Conservation (phyloP, 2,329 filamentous ascomycete genomes). For the Ciborinia camelliae region DNA sequence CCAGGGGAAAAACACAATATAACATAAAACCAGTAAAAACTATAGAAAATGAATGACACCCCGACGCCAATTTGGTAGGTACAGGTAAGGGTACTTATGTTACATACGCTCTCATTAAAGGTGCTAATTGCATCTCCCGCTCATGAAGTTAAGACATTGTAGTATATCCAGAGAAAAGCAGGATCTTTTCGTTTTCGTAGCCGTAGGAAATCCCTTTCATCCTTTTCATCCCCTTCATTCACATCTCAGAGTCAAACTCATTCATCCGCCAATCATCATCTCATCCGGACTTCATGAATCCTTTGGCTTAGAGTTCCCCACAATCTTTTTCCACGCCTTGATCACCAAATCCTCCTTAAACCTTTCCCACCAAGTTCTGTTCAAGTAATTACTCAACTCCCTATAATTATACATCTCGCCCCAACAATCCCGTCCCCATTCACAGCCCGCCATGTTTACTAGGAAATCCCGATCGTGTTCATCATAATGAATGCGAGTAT, state of each 20-base stretch:
- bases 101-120: constrained; percentile 9
- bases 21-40: not conserved
- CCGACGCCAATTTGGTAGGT: not conserved
- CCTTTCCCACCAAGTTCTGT: constrained; percentile 75
- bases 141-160: constrained; percentile 6
- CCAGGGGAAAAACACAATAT: not conserved
- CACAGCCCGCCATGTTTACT: constrained; percentile 97
- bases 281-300: not conserved
- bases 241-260: not conserved
- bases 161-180: constrained; percentile 15
- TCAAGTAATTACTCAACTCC: constrained; percentile 84
- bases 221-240: not conserved
- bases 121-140: not conserved
- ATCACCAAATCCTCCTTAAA: constrained; percentile 61
- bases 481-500: constrained; percentile 80
- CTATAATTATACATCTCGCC: constrained; percentile 96
- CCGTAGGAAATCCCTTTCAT: not conserved
- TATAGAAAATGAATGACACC: too few species aligned
- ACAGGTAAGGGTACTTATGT: not conserved
- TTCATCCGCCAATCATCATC: not conserved
- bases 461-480: constrained; percentile 84
- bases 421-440: constrained; percentile 97
- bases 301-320: constrained; percentile 43
- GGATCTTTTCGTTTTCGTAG: constrained; percentile 3
- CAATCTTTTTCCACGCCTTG: constrained; percentile 60